Evolutionary conservation across 495 filamentous ascomycete species (phyloP), one percentile per base, ranked within the genome.

Genomic region (Aspergillus coremiiformis): DNA sequence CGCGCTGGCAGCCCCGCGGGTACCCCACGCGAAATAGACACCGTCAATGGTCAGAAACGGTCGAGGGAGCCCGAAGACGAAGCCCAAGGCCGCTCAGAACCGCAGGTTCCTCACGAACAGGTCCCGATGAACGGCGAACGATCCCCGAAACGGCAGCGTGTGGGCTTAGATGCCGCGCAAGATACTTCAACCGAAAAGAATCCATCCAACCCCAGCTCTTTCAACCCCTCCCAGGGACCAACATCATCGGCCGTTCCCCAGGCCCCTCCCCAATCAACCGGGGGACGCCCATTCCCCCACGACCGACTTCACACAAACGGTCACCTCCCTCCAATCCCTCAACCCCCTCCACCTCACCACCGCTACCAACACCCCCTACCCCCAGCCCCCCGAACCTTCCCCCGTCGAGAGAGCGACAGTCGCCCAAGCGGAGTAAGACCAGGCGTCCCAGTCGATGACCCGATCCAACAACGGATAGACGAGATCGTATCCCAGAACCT

Each of bases 61-160:
- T 74, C 71, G 3, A 68, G 71, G 26, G 73, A 76, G 35, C 68
- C 70, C 9, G 72, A 74, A 17, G 62, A 65, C 26, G 56, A 59
- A 1, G 20, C 56, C 15, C 32, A 44, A 30, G 47, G 51, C 23
- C 42, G 42, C 33, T 33, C 47, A 9, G 39, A 33, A 21, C 24
- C 29, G 10, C 37, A 42, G 54, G 57, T 39, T 46, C 53, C 26
- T 29, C 52, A 5, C 24, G 48, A 27, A 44, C 57, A 29, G 47
- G 58, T 10, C 11, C 42, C 58, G 17, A 41, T 60, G 14, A 66
- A 70, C 33, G 66, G 66, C 4, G 55, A 52, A 26, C 66, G 64
- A 20, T 73, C 72, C 0, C 69, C 70, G 0, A 76, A 76, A 51
- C 71, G 73, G 29, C 67, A 65, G 24, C 68, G 73, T 6, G 62